Percentiles rank a stretch among this genome's conserved stretches.
phyloP scores from a whole-genome alignment of 2,329 filamentous ascomycete genomes.

The Cladophialophora psammophila region DNA sequence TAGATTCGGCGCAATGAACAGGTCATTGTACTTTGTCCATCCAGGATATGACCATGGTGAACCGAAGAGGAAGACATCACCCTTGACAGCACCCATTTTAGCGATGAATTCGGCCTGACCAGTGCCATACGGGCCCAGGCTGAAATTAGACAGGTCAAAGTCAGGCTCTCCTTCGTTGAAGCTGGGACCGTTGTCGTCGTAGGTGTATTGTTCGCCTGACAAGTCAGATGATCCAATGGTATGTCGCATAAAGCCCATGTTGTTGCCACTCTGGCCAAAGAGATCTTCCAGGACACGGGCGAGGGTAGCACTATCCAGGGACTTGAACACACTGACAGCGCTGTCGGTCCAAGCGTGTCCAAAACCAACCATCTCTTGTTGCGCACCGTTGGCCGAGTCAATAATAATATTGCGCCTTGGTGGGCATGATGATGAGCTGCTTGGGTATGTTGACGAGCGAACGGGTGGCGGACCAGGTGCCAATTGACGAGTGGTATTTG shows the following conservation, averaged over 20 bases:
- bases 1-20: conserved; percentile 38
- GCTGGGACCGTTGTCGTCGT: conserved; percentile 44
- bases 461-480: conserved; percentile 16
- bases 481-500: conserved; percentile 22
- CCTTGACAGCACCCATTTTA: conserved; percentile 47
- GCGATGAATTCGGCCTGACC: conserved; percentile 50
- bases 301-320: conserved; percentile 42
- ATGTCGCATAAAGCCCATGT: conserved; percentile 51
- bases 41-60: conserved; percentile 50
- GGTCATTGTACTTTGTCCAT: conserved; percentile 53
- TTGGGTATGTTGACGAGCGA: conserved; percentile 8
- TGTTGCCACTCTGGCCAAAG: conserved; percentile 47
- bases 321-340: conserved; percentile 47
- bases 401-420: conserved; percentile 20
- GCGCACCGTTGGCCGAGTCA: conserved; percentile 20
- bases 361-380: conserved; percentile 44
- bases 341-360: conserved; percentile 51
- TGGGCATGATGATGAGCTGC: conserved; percentile 11
- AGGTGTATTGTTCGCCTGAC: conserved; percentile 47
- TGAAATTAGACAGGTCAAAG: conserved; percentile 44
- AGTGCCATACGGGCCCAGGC: conserved; percentile 46
- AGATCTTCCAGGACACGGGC: conserved; percentile 46
- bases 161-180: conserved; percentile 46
- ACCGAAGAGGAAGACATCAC: conserved; percentile 47
- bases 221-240: conserved; percentile 51